Evolutionary conservation across 192 early-diverging fungal genomes (phyloP).

Genomic region (Diversispora epigaea): DNA sequence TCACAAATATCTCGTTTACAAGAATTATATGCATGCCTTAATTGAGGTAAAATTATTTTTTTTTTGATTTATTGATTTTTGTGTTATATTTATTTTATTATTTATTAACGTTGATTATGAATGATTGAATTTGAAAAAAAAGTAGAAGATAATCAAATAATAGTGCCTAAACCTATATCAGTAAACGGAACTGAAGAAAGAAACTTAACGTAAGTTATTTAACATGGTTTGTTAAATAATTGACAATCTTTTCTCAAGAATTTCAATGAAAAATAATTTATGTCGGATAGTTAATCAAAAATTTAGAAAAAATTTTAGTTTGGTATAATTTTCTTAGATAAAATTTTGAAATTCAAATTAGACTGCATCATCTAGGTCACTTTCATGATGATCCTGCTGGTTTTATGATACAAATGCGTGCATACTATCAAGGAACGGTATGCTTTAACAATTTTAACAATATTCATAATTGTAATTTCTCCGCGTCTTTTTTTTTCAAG

Average conservation of each 20-base stretch:
- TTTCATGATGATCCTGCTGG: constrained; percentile 71
- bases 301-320: background rate
- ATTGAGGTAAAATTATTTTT: too few relatives aligned
- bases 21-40: too few relatives aligned
- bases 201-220: constrained; percentile 27
- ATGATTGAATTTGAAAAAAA: too few relatives aligned
- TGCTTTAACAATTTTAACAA: constrained; percentile 33
- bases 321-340: background rate
- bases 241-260: too few relatives aligned
- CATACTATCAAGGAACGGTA: constrained; percentile 60
- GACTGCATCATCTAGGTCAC: constrained; percentile 47
- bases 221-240: background rate
- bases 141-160: background rate
- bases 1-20: too few relatives aligned
- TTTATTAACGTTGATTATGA: too few relatives aligned
- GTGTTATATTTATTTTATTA: too few relatives aligned
- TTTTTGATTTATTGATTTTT: too few relatives aligned
- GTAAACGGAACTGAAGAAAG: constrained; percentile 17
- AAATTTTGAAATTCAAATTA: constrained; percentile 30
- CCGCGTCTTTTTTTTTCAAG: background rate
- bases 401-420: constrained; percentile 60
- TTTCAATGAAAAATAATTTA: background rate
- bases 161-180: constrained; percentile 1
- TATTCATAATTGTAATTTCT: background rate
- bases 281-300: background rate